Evolutionary conservation across 305 asterid species (phyloP).

Genomic region (Solanum aculeatissimum): DNA sequence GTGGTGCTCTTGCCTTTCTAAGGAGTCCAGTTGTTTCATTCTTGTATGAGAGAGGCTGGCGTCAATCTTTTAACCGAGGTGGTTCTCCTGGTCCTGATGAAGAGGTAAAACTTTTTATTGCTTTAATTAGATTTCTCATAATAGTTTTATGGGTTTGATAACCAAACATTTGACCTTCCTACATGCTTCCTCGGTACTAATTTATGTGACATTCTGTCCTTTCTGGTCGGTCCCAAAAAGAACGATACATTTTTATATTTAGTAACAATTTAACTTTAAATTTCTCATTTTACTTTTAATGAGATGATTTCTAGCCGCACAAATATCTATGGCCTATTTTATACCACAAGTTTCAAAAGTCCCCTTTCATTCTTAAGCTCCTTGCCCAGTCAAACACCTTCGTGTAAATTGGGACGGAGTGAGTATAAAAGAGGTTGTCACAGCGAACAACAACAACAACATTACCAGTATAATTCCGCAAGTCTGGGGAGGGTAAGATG

Average conservation of each 20-base stretch:
- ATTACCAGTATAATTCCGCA: neutral
- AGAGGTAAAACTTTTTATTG: conserved; percentile 50
- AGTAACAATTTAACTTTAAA: neutral
- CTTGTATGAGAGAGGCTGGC: conserved; percentile 97
- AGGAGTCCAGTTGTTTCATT: conserved; percentile 96
- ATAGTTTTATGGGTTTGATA: neutral
- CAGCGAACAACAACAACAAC: neutral
- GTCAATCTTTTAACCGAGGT: conserved; percentile 67
- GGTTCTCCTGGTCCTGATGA: conserved; percentile 97
- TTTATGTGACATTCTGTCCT: neutral
- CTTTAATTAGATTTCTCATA: neutral
- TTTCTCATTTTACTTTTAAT: neutral
- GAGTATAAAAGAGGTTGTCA: neutral
- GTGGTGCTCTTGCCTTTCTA: conserved; percentile 5
- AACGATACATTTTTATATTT: neutral
- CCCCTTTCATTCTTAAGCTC: neutral
- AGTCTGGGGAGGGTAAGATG: neutral
- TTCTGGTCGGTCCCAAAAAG: neutral
- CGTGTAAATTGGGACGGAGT: neutral
- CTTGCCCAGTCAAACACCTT: neutral
- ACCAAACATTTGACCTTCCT: neutral
- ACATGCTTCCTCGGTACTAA: neutral
- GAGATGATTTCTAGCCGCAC: neutral
- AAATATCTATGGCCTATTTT: neutral
- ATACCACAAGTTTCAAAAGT: neutral